These are phyloP conservation scores for Collybiopsis confluens DNA, from an alignment of 768 basidiomycete species.

Conservation along the genomic window DNA sequence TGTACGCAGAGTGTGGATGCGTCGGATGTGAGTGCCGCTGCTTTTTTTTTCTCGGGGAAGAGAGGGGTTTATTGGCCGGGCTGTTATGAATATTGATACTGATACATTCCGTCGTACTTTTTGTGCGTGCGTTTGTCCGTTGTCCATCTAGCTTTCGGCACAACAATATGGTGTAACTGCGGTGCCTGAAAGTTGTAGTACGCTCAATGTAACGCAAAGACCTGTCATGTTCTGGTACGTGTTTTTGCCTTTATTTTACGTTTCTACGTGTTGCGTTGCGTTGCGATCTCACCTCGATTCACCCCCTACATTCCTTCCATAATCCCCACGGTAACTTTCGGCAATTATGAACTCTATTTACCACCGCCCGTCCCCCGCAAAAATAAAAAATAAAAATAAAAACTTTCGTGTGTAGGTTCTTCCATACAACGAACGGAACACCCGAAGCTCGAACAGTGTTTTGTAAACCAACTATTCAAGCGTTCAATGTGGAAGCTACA, in stretches of 20 bases:
- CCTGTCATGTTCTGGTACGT: slow-evolving; percentile 68
- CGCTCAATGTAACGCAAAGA: slow-evolving; percentile 31
- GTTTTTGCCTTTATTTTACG: background rate
- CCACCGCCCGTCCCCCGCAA: too few species aligned
- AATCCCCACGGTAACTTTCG: too few species aligned
- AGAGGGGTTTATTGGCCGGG: too few species aligned
- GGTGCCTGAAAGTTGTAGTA: slow-evolving; percentile 25
- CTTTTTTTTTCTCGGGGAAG: too few species aligned
- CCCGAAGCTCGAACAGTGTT: slow-evolving; percentile 49
- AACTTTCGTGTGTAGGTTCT: slow-evolving; percentile 28
- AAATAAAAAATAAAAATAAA: too few species aligned
- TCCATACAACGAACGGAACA: slow-evolving; percentile 25
- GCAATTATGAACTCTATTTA: too few species aligned
- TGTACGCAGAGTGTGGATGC: slow-evolving; percentile 30
- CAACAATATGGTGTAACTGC: slow-evolving; percentile 48
- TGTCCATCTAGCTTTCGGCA: slow-evolving; percentile 24
- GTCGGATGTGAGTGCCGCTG: too few species aligned
- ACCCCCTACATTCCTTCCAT: too few species aligned
- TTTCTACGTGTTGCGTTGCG: too few species aligned
- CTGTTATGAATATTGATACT: too few species aligned
- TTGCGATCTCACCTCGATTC: background rate
- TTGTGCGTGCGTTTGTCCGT: too few species aligned
- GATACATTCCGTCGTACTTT: too few species aligned
- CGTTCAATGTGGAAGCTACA: slow-evolving; percentile 37
- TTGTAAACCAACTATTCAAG: slow-evolving; percentile 47